A percentile compares a stretch with the other conserved stretches of the same genome.
phyloP scores from a whole-genome alignment of 768 basidiomycete genomes.

The Rossbeevera mucosa region DNA sequence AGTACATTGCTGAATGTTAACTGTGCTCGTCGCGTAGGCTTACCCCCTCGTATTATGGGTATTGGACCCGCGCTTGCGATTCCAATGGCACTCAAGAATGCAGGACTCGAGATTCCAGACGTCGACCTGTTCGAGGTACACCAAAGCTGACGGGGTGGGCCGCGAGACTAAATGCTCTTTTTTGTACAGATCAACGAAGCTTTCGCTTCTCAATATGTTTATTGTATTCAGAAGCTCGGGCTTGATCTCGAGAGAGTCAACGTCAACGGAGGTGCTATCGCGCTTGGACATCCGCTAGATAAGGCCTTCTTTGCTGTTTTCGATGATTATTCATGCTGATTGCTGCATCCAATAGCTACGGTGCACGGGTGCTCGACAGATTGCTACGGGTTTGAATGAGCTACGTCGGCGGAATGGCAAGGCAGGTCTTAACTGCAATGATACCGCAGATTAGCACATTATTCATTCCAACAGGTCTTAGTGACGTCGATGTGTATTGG shows the following conservation, averaged over 20 bases:
- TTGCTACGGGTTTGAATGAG: constrained; percentile 79
- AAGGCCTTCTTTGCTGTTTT: constrained; percentile 31
- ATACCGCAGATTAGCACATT: not conserved
- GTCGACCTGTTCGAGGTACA: constrained; percentile 77
- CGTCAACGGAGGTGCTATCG: constrained; percentile 89
- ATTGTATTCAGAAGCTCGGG: constrained; percentile 61
- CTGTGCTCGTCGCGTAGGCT: constrained; percentile 35
- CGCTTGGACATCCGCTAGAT: constrained; percentile 81
- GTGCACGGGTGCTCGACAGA: constrained; percentile 79
- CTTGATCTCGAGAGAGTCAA: constrained; percentile 70
- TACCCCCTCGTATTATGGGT: constrained; percentile 83
- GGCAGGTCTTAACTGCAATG: constrained; percentile 32
- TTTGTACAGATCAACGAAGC: constrained; percentile 78
- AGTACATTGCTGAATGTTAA: not conserved
- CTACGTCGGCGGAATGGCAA: constrained; percentile 65
- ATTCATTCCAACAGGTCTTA: constrained; percentile 49
- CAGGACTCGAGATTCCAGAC: constrained; percentile 61
- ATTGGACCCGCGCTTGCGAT: constrained; percentile 84
- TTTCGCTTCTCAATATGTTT: constrained; percentile 80
- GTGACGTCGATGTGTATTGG: constrained; percentile 90
- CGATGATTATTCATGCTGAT: constrained; percentile 5
- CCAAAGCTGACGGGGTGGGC: not conserved
- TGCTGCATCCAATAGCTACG: constrained; percentile 37
- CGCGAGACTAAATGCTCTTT: not conserved
- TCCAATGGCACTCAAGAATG: constrained; percentile 63